Percentiles rank a stretch among this genome's conserved stretches.
Evolutionary conservation across 2,329 filamentous ascomycete species (phyloP).

Genomic region (Clonostachys chloroleuca): DNA sequence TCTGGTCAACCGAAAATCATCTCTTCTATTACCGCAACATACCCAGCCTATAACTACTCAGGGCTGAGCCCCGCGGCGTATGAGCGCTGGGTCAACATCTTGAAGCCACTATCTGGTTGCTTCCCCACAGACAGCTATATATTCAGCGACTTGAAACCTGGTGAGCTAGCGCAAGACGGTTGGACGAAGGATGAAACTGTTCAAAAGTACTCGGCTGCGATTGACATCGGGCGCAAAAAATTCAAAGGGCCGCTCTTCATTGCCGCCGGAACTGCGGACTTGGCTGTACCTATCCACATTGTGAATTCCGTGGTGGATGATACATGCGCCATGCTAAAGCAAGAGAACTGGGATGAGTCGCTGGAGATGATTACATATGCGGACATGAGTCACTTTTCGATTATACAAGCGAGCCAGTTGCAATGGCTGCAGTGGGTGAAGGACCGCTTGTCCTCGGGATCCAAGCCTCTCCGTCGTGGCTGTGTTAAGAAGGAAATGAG

Average conservation of each 20-base stretch:
- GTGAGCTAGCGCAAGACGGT: neutral
- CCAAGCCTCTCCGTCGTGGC: too few species aligned
- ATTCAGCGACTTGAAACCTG: too few species aligned
- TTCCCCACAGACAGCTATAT: too few species aligned
- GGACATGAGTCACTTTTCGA: too few species aligned
- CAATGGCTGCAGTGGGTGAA: neutral
- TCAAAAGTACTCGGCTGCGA: neutral
- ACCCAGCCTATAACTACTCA: slow-evolving; percentile 2
- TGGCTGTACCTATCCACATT: slow-evolving; percentile 4
- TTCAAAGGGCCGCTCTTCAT: slow-evolving; percentile 27
- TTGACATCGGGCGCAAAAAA: slow-evolving; percentile 12
- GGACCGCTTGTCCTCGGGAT: neutral
- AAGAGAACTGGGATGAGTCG: slow-evolving; percentile 7
- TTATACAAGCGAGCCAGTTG: neutral
- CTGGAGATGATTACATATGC: slow-evolving; percentile 4
- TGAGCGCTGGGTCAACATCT: neutral
- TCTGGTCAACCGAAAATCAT: neutral
- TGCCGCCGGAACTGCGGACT: slow-evolving; percentile 20
- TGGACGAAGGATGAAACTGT: neutral
- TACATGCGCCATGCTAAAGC: slow-evolving; percentile 6
- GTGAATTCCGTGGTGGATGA: slow-evolving; percentile 4
- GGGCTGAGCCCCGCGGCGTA: slow-evolving; percentile 5
- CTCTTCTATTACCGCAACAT: neutral
- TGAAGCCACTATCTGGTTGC: neutral
- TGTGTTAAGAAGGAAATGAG: too few species aligned